Evolutionary conservation across 179 eudicot genomes (phyloP).

Genomic region (Silene noctiflora): DNA sequence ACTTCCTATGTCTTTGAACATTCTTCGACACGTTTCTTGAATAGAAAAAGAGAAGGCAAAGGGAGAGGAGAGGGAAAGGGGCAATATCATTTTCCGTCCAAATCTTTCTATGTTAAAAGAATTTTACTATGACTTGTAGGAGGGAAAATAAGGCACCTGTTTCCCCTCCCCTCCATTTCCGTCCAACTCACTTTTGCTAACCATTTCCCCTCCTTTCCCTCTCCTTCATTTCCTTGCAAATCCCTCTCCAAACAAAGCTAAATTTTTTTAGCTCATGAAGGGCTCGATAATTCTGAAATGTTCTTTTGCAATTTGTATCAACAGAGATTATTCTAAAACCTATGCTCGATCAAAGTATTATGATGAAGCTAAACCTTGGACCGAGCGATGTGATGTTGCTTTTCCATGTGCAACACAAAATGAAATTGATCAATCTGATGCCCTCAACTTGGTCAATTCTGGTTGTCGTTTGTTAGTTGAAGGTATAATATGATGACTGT

Average conservation of each 20-base stretch:
- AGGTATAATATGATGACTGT: slow-evolving; percentile 43
- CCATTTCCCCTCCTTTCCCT: background rate
- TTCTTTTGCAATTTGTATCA: slow-evolving; percentile 23
- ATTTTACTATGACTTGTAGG: too few relatives aligned
- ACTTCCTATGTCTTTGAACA: slow-evolving; percentile 14
- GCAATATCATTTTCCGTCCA: too few relatives aligned
- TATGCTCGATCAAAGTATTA: slow-evolving; percentile 94
- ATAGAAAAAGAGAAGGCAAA: background rate
- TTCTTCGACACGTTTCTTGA: background rate
- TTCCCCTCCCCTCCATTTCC: background rate
- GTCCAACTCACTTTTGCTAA: background rate
- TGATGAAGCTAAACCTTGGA: slow-evolving; percentile 98
- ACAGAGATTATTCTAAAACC: slow-evolving; percentile 95
- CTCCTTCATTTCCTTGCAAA: background rate
- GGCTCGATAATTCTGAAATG: slow-evolving; percentile 18
- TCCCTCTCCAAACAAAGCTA: background rate
- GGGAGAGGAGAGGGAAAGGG: background rate
- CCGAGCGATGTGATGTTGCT: slow-evolving; percentile 92
- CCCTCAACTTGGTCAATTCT: slow-evolving; percentile 82
- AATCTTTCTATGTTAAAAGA: too few relatives aligned
- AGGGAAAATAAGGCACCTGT: too few relatives aligned
- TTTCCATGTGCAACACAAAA: slow-evolving; percentile 96
- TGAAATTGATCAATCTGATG: slow-evolving; percentile 93
- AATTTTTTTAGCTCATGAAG: background rate
- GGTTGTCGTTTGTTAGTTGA: slow-evolving; percentile 93